Evolutionary conservation across 768 basidiomycete genomes (phyloP), one percentile per base, ranked within the genome.

Genomic region (Panaeolus papilionaceus): DNA sequence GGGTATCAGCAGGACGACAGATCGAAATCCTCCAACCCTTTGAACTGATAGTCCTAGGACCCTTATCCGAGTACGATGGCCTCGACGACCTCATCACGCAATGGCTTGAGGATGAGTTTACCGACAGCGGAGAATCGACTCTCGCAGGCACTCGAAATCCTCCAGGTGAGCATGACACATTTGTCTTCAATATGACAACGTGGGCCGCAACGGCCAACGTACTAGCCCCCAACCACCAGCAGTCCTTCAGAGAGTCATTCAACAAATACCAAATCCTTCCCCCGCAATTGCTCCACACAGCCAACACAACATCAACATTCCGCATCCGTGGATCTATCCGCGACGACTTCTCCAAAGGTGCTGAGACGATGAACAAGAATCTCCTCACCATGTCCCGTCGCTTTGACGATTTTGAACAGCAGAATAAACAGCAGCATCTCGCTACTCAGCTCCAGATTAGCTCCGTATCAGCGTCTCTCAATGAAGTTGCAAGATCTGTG

Each of bases 101-200:
- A n/a, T n/a, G n/a, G n/a, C n/a, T n/a, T n/a, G n/a, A n/a, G n/a
- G n/a, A n/a, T n/a, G n/a, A n/a, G n/a, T n/a, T n/a, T n/a, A n/a
- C n/a, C n/a, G n/a, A n/a, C n/a, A n/a, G n/a, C n/a, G n/a, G n/a
- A n/a, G n/a, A n/a, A n/a, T n/a, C n/a, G n/a, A n/a, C n/a, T n/a
- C n/a, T n/a, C n/a, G n/a, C n/a, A n/a, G n/a, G 38, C 0, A 14
- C 33, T 0, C 40, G 67, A 12, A 3, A 5, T 4, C 20, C n/a
- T 14, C 1, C 33, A 12, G 20, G n/a, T 3, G 69, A 68, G 9
- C 54, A 18, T 6, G 58, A 66, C 6, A n/a, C 63, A 1, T 64
- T 67, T 6, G 26, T 70, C 11, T 68, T 70, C 16, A 37, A 51
- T 40, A 67, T 70, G 64, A 67, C 67, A 0, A 68, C 66, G 0